Evolutionary conservation across 768 basidiomycete species (phyloP).

Genomic region (Pisolithus albus): DNA sequence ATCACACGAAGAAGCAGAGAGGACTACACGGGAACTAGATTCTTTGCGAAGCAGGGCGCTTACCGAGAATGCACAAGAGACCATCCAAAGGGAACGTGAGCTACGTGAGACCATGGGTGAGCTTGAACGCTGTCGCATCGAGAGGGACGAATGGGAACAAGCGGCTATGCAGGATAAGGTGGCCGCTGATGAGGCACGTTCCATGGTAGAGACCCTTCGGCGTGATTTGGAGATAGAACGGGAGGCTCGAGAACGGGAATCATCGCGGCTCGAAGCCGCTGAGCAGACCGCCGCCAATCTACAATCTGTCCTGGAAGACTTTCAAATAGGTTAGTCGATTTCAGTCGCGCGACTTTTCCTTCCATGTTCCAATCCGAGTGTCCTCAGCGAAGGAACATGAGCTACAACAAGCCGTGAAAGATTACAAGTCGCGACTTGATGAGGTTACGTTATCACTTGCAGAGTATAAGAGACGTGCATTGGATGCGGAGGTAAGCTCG

Average conservation of each 20-base stretch:
- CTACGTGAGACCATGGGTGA: slow-evolving; percentile 79
- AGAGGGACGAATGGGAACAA: slow-evolving; percentile 68
- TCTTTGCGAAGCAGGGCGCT: slow-evolving; percentile 55
- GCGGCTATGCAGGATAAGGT: slow-evolving; percentile 61
- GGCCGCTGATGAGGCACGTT: slow-evolving; percentile 60
- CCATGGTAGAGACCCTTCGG: slow-evolving; percentile 47
- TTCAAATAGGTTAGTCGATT: slow-evolving; percentile 70
- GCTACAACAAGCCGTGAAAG: slow-evolving; percentile 75
- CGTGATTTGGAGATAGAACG: slow-evolving; percentile 64
- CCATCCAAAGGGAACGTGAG: slow-evolving; percentile 64
- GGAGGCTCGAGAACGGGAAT: slow-evolving; percentile 50
- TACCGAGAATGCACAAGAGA: slow-evolving; percentile 67
- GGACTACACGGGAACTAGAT: slow-evolving; percentile 63
- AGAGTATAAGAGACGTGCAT: slow-evolving; percentile 85
- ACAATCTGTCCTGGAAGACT: slow-evolving; percentile 91
- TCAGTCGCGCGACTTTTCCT: slow-evolving; percentile 1
- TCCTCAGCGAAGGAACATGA: slow-evolving; percentile 82
- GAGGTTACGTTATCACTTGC: slow-evolving; percentile 69
- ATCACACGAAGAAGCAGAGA: slow-evolving; percentile 70
- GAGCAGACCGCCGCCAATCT: slow-evolving; percentile 74
- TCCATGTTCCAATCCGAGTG: slow-evolving; percentile 1
- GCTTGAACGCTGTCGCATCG: slow-evolving; percentile 78
- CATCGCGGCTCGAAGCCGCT: slow-evolving; percentile 55
- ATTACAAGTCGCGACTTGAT: slow-evolving; percentile 69
- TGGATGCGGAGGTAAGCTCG: slow-evolving; percentile 73